These are phyloP conservation scores for Hanseniaspora mollemarum DNA, from an alignment of 805 yeast species.

Conservation along the genomic window DNA sequence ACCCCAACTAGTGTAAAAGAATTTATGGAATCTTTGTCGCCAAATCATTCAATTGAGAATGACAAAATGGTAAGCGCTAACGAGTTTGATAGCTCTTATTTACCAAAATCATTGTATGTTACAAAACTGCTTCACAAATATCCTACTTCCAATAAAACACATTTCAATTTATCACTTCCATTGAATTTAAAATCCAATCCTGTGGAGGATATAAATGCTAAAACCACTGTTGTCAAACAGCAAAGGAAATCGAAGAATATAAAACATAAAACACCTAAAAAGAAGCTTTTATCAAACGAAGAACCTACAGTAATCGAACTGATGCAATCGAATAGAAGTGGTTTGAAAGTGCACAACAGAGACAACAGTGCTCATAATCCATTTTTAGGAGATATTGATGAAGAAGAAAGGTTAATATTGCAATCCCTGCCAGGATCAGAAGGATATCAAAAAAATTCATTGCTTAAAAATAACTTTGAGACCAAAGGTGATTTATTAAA, in stretches of 20 bases:
- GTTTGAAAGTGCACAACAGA: constrained; percentile 2
- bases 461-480: constrained; percentile 26
- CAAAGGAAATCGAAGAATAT: constrained; percentile 19
- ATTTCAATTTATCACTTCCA: constrained; percentile 24
- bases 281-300: constrained; percentile 28
- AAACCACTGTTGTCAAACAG: constrained; percentile 3
- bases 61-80: constrained; percentile 23
- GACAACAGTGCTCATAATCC: constrained; percentile 19
- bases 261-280: constrained; percentile 31
- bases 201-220: constrained; percentile 29
- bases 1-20: background rate
- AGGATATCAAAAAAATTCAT: constrained; percentile 28
- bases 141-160: constrained; percentile 27
- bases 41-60: background rate
- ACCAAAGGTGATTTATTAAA: constrained; percentile 20
- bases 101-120: constrained; percentile 29
- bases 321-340: constrained; percentile 11
- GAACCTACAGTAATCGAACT: constrained; percentile 26
- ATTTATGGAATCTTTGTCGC: background rate
- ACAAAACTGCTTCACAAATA: constrained; percentile 30
- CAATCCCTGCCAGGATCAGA: constrained; percentile 31
- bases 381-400: constrained; percentile 17
- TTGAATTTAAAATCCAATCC: constrained; percentile 29
- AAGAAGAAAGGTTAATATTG: constrained; percentile 22
- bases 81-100: constrained; percentile 28